These are phyloP conservation scores for Tricholoma sp. DNA, from an alignment of 768 basidiomycete genomes.

Conservation along the genomic window DNA sequence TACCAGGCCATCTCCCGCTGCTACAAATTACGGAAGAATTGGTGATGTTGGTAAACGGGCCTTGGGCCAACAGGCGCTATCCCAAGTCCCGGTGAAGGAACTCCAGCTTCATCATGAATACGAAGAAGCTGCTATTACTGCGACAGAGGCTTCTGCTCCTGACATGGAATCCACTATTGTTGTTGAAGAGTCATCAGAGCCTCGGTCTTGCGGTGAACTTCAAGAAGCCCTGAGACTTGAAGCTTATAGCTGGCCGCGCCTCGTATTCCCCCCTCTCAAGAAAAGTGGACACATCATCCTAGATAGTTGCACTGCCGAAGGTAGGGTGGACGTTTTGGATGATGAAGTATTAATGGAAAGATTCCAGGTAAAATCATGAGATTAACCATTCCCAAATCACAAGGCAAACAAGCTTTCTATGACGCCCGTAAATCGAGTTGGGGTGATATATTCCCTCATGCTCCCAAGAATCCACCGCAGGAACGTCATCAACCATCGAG, in stretches of 20 bases:
- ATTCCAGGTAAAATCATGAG: slow-evolving; percentile 84
- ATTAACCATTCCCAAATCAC: slow-evolving; percentile 85
- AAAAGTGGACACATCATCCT: slow-evolving; percentile 87
- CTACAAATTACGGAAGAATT: slow-evolving; percentile 41
- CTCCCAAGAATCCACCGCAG: slow-evolving; percentile 71
- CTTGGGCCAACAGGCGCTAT: slow-evolving; percentile 28
- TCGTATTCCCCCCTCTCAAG: slow-evolving; percentile 91
- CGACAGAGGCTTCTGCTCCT: slow-evolving; percentile 5
- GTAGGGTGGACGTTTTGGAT: slow-evolving; percentile 33
- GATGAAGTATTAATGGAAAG: background rate
- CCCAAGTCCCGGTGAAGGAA: slow-evolving; percentile 31
- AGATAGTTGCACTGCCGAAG: slow-evolving; percentile 81
- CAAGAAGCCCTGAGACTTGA: slow-evolving; percentile 59
- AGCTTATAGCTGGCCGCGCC: slow-evolving; percentile 84
- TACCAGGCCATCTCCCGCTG: slow-evolving; percentile 44
- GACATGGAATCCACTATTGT: slow-evolving; percentile 6
- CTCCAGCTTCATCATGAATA: slow-evolving; percentile 34
- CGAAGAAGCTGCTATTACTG: slow-evolving; percentile 10
- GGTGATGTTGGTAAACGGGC: slow-evolving; percentile 49
- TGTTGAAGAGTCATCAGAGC: slow-evolving; percentile 3
- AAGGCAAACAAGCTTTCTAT: slow-evolving; percentile 93
- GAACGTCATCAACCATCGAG: slow-evolving; percentile 46
- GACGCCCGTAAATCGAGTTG: slow-evolving; percentile 91
- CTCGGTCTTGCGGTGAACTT: slow-evolving; percentile 30
- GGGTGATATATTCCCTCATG: slow-evolving; percentile 95